A percentile compares a stretch with the other conserved stretches of the same genome.
Conservation (phyloP, 345 rosid species). For the Arabidopsis suecica region DNA sequence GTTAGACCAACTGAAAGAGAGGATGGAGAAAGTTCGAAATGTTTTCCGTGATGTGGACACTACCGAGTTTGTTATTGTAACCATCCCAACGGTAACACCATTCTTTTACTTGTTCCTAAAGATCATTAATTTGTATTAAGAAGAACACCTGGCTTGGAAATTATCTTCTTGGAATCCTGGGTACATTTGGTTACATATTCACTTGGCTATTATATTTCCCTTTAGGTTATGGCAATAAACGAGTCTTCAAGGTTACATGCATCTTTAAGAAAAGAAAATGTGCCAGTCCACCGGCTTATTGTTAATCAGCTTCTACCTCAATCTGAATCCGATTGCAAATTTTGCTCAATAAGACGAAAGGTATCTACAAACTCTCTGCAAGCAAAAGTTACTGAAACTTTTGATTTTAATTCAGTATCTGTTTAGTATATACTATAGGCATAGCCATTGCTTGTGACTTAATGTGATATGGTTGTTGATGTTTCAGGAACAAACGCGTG, state of each 20-base stretch:
- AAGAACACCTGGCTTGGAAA: slow-evolving; percentile 12
- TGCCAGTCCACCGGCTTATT: slow-evolving; percentile 69
- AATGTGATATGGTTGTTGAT: slow-evolving; percentile 30
- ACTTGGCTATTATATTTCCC: slow-evolving; percentile 21
- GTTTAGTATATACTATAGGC: slow-evolving; percentile 11
- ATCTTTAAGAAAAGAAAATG: slow-evolving; percentile 68
- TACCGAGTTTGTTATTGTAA: slow-evolving; percentile 81
- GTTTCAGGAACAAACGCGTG: slow-evolving; percentile 70
- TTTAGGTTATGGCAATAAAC: slow-evolving; percentile 72
- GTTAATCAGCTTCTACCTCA: slow-evolving; percentile 75
- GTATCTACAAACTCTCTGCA: slow-evolving; percentile 45
- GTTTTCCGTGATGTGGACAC: slow-evolving; percentile 61
- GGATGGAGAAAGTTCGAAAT: slow-evolving; percentile 72
- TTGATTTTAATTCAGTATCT: slow-evolving; percentile 13
- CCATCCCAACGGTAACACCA: slow-evolving; percentile 77
- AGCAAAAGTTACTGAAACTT: slow-evolving; percentile 25
- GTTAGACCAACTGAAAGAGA: slow-evolving; percentile 67
- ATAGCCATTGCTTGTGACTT: slow-evolving; percentile 12
- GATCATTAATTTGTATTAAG: not conserved
- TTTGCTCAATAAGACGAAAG: slow-evolving; percentile 71
- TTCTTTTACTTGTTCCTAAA: slow-evolving; percentile 20
- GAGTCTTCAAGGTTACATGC: slow-evolving; percentile 78
- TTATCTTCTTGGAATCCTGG: slow-evolving; percentile 14
- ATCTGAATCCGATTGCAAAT: slow-evolving; percentile 66
- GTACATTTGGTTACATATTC: slow-evolving; percentile 10